Percentiles rank a stretch among this genome's conserved stretches.
Conservation (phyloP, 2,329 filamentous ascomycete genomes). For the Diaporthe aspalathi region DNA sequence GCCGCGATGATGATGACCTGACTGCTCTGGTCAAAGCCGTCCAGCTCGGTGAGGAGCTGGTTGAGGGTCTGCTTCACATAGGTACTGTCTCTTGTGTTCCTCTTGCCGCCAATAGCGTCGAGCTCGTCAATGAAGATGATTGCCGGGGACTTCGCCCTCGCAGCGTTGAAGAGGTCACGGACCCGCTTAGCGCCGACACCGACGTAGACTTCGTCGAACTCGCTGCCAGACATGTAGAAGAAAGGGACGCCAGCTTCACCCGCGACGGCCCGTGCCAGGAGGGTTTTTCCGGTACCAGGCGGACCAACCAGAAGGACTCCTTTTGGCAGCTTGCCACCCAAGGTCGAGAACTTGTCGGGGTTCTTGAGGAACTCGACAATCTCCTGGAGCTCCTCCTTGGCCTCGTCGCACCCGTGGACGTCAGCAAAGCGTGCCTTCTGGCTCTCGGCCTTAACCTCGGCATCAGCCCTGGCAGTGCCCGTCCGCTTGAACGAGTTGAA, state of each 20-base stretch:
- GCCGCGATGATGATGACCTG: conserved; percentile 96
- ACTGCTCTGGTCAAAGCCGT: conserved; percentile 94
- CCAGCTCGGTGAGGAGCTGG: conserved; percentile 94
- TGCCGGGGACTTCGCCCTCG: conserved; percentile 51
- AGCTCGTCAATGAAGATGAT: conserved; percentile 91
- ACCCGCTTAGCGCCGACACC: conserved; percentile 86
- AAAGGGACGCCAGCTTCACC: conserved; percentile 98
- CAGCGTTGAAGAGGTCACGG: conserved; percentile 65
- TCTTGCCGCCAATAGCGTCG: conserved; percentile 92
- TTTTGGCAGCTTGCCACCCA: conserved; percentile 96
- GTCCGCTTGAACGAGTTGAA: conserved; percentile 84
- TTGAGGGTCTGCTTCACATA: conserved; percentile 98
- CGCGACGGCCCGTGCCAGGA: conserved; percentile 93
- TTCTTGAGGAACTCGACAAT: conserved; percentile 96
- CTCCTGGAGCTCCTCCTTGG: conserved; percentile 97
- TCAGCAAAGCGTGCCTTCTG: conserved; percentile 93
- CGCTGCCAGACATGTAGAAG: conserved; percentile 99
- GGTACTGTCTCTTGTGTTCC: conserved; percentile 90
- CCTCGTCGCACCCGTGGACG: conserved; percentile 97
- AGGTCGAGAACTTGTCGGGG: conserved; percentile 90
- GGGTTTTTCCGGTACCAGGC: conserved; percentile 96
- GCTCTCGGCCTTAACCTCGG: conserved; percentile 90
- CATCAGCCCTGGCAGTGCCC: conserved; percentile 69
- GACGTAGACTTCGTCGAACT: conserved; percentile 98
- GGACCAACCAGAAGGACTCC: conserved; percentile 95